Base-by-base conservation (phyloP, 2,329 filamentous ascomycete species). In the Dactylellina parvicollis region DNA sequence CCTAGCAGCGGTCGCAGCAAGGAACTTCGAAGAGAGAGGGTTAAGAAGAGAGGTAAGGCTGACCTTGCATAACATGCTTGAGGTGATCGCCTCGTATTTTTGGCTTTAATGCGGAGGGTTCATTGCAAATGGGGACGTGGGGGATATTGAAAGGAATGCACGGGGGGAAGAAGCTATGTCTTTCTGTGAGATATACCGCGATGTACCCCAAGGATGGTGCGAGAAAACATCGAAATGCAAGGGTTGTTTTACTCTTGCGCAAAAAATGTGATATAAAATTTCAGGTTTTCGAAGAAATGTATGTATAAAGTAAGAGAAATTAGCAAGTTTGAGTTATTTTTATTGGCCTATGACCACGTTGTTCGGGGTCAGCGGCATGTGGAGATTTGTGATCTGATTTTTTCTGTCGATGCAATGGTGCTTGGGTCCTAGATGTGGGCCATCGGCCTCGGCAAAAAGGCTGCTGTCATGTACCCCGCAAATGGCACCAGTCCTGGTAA, bases 391-490 rank as follows among this genome's bases (percentile, higher is more conserved):
- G 52, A 56, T 56, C 52, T 56, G 34, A 24, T 38, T 42, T 47
- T 32, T 67, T 28, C 24, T 36, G 44, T 54, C 36, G 50, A 56
- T 50, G 30, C 16, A 24, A 18, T n/a, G 16, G 38, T 24, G 38
- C 20, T 26, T 42, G 16, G 22, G 22, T 28, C 14, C 16, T 24
- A 52, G 26, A 47, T 62, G 67, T 60, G 54, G 52, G 42, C 38
- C 64, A 46, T 64, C 57, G 60, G 60, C 60, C 46, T 73, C 60
- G 60, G 69, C 47, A 66, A 73, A 73, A 66, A 34, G 26, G 47
- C 34, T 60, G 42, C 55, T 73, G 69, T 66, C 69, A 66, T 73
- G 69, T 62, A 73, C 69, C 69, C 69, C 69, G 69, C 69, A 73
- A 66, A 73, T 62, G 59, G 69, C 46, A 67, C 52, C 52, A 67